These are phyloP conservation scores for Metschnikowia cerradonensis DNA, from an alignment of 805 yeast genomes.

Conservation along the genomic window DNA sequence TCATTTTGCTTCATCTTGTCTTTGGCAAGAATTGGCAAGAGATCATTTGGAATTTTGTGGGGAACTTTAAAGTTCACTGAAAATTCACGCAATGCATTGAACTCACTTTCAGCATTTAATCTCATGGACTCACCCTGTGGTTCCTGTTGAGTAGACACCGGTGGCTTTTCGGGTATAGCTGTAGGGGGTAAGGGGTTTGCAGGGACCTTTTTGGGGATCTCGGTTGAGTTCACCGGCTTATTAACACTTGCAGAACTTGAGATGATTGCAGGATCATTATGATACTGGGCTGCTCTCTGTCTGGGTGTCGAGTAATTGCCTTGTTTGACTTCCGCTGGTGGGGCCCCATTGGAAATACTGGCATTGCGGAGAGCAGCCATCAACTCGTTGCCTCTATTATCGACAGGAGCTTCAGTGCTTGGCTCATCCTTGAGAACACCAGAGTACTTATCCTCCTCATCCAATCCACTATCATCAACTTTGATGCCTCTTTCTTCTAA, in stretches of 20 bases:
- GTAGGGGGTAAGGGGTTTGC: slow-evolving; percentile 14
- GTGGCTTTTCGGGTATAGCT: slow-evolving; percentile 10
- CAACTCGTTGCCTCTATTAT: slow-evolving; percentile 51
- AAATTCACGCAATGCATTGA: slow-evolving; percentile 70
- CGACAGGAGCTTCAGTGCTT: slow-evolving; percentile 26
- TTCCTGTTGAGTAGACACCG: background rate
- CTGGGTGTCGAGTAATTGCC: slow-evolving; percentile 55
- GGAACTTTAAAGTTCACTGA: slow-evolving; percentile 78
- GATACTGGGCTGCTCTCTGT: slow-evolving; percentile 48
- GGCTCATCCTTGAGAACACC: slow-evolving; percentile 46
- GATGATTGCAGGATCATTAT: slow-evolving; percentile 65
- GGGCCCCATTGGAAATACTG: slow-evolving; percentile 19
- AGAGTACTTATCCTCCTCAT: slow-evolving; percentile 94
- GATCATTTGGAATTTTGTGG: slow-evolving; percentile 53
- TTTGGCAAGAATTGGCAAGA: slow-evolving; percentile 66
- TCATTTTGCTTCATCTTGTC: slow-evolving; percentile 64
- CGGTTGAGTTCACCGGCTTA: slow-evolving; percentile 13
- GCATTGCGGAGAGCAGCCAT: slow-evolving; percentile 44
- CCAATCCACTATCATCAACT: slow-evolving; percentile 80
- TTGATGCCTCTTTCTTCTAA: slow-evolving; percentile 86
- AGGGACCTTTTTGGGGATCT: background rate
- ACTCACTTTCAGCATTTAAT: slow-evolving; percentile 54
- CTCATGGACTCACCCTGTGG: slow-evolving; percentile 37
- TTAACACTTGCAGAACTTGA: slow-evolving; percentile 44
- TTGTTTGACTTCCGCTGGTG: slow-evolving; percentile 14